Evolutionary conservation across 1,284 basidiomycete genomes (phyloP).

Genomic region (Testicularia cyperi): DNA sequence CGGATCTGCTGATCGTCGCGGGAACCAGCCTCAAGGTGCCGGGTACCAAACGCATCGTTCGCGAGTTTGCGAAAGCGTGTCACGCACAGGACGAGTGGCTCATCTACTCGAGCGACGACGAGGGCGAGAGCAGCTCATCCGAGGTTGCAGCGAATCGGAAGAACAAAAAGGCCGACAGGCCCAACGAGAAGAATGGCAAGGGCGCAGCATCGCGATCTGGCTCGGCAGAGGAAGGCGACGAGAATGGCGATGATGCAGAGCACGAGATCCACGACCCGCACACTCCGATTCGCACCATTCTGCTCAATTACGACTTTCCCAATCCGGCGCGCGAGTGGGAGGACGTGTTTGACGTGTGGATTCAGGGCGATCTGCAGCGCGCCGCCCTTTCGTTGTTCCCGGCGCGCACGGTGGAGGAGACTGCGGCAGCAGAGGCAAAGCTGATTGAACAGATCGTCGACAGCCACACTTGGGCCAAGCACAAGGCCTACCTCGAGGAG

Average conservation of each 20-base stretch:
- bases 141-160: conserved; percentile 38
- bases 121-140: conserved; percentile 30
- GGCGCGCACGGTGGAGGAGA: conserved; percentile 8
- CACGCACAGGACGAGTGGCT: conserved; percentile 63
- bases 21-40: conserved; percentile 94
- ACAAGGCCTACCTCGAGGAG: conserved; percentile 25
- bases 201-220: not conserved
- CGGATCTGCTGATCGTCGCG: conserved; percentile 91
- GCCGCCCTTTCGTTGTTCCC: conserved; percentile 51
- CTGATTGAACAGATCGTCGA: conserved; percentile 22
- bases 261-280: conserved; percentile 37
- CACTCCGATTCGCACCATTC: conserved; percentile 70
- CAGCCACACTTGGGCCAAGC: conserved; percentile 23
- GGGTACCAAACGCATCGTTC: conserved; percentile 86
- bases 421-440: conserved; percentile 3
- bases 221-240: conserved; percentile 1
- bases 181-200: conserved; percentile 4
- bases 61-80: conserved; percentile 83
- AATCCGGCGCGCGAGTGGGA: conserved; percentile 83
- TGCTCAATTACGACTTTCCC: conserved; percentile 87
- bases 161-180: conserved; percentile 4
- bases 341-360: conserved; percentile 86
- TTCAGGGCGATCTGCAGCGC: conserved; percentile 81
- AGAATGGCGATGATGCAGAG: conserved; percentile 19
- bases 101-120: conserved; percentile 39